Conservation (phyloP, 768 basidiomycete genomes). For the Tremella fuciformis region DNA sequence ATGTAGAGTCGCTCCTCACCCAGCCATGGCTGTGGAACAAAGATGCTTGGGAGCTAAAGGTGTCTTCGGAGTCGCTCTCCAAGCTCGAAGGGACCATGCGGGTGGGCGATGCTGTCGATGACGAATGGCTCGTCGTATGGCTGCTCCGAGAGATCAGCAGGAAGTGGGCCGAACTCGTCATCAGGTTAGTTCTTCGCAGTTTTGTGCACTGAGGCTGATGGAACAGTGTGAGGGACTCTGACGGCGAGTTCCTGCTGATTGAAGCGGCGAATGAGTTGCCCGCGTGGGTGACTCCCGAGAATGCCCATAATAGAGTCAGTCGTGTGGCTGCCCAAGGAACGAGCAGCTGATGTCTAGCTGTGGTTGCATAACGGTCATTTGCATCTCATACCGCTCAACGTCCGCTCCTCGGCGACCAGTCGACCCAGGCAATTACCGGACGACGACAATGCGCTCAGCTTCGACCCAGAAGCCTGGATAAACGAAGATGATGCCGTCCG, state of each 20-base stretch:
- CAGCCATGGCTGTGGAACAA: slow-evolving; percentile 52
- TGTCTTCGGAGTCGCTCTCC: slow-evolving; percentile 7
- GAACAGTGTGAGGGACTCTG: slow-evolving; percentile 74
- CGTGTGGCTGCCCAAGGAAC: not conserved
- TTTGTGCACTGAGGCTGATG: not conserved
- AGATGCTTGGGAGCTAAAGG: slow-evolving; percentile 48
- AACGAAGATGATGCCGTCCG: slow-evolving; percentile 37
- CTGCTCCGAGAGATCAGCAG: slow-evolving; percentile 71
- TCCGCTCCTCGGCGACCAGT: slow-evolving; percentile 63
- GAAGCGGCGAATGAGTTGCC: slow-evolving; percentile 91
- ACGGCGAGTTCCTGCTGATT: slow-evolving; percentile 93
- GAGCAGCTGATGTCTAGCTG: slow-evolving; percentile 59
- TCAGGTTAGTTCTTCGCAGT: slow-evolving; percentile 61
- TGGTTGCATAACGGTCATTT: slow-evolving; percentile 82
- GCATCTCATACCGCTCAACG: slow-evolving; percentile 79
- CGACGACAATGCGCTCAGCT: slow-evolving; percentile 56
- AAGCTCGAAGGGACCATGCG: slow-evolving; percentile 75
- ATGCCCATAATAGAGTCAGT: slow-evolving; percentile 88
- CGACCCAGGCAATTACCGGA: slow-evolving; percentile 56
- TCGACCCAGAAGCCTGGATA: slow-evolving; percentile 39
- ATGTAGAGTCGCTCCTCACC: slow-evolving; percentile 59
- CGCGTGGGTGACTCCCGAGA: slow-evolving; percentile 83
- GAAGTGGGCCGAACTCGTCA: slow-evolving; percentile 69
- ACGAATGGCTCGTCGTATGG: slow-evolving; percentile 96
- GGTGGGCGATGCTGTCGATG: slow-evolving; percentile 94